Evolutionary conservation across 371 early-diverging fungal genomes (phyloP).

Genomic region (Mortierella sp.): DNA sequence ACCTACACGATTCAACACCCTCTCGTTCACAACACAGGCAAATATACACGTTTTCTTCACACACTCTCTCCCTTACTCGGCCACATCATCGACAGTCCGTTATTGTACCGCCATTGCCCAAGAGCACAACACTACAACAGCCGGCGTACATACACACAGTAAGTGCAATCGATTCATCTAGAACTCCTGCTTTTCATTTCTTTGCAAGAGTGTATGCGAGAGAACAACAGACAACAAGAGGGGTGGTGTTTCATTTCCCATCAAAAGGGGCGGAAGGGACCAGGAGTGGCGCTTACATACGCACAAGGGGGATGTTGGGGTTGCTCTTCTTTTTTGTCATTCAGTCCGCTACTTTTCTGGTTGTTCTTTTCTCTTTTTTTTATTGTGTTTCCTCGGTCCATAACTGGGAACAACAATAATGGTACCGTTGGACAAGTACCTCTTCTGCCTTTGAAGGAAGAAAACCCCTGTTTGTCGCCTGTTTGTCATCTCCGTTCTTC

Average conservation of each 20-base stretch:
- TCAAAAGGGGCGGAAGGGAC: not conserved
- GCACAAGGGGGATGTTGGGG: not conserved
- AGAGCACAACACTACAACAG: not conserved
- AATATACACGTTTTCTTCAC: not conserved
- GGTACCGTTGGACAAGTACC: not conserved
- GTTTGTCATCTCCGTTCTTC: not conserved
- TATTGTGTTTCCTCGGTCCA: not conserved
- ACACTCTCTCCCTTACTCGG: not conserved
- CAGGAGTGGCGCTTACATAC: conserved; percentile 4
- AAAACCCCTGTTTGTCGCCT: not conserved
- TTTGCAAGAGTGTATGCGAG: not conserved
- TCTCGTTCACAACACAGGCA: not conserved
- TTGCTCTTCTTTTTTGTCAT: not conserved
- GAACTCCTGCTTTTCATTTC: not conserved
- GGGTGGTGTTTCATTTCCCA: not conserved
- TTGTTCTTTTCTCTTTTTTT: not conserved
- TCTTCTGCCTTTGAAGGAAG: not conserved
- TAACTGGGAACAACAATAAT: not conserved
- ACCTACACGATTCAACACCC: not conserved
- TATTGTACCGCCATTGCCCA: not conserved
- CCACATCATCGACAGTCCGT: not conserved
- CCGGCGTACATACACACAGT: not conserved
- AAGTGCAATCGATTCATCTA: not conserved
- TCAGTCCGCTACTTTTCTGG: not conserved
- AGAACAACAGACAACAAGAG: not conserved